Evolutionary conservation across 495 filamentous ascomycete genomes (phyloP).

Genomic region (Aspergillus sclerotiicarbonarius): DNA sequence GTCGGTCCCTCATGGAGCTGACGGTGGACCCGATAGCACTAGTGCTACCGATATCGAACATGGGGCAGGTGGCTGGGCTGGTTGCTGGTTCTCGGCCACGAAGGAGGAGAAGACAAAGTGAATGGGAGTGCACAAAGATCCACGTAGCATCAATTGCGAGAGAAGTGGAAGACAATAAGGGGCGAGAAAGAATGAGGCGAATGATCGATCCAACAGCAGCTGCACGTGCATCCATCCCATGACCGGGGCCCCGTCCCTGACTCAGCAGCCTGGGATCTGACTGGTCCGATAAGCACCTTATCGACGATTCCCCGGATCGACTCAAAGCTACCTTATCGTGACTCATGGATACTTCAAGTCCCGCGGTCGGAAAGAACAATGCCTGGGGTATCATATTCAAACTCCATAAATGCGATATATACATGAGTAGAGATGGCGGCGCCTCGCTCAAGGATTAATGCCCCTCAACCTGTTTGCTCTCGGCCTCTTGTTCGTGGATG

Average conservation of each 20-base stretch:
- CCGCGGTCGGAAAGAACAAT: not conserved
- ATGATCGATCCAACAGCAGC: not conserved
- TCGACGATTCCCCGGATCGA: not conserved
- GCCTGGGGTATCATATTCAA: constrained; percentile 7
- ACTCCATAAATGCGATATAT: not conserved
- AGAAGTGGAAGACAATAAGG: not conserved
- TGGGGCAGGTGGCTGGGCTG: not conserved
- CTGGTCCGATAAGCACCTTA: constrained; percentile 2
- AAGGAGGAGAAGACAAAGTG: not conserved
- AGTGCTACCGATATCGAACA: constrained; percentile 1
- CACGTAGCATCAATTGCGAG: not conserved
- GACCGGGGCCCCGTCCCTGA: not conserved
- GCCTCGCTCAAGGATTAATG: not conserved
- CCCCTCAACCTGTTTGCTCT: constrained; percentile 6
- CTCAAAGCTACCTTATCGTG: not conserved
- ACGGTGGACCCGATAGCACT: constrained; percentile 12
- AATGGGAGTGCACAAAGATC: not conserved
- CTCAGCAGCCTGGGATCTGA: not conserved
- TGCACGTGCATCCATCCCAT: constrained; percentile 5
- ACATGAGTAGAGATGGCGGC: not conserved
- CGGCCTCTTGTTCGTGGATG: constrained; percentile 46
- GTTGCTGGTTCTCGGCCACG: not conserved
- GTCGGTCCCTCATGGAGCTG: constrained; percentile 3
- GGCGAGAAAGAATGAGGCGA: constrained; percentile 1
- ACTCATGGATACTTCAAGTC: not conserved